Percentiles rank a stretch among this genome's conserved stretches.
These are phyloP conservation scores for Bromus sterilis DNA, from an alignment of 176 grass and related monocot genomes.

Conservation along the genomic window DNA sequence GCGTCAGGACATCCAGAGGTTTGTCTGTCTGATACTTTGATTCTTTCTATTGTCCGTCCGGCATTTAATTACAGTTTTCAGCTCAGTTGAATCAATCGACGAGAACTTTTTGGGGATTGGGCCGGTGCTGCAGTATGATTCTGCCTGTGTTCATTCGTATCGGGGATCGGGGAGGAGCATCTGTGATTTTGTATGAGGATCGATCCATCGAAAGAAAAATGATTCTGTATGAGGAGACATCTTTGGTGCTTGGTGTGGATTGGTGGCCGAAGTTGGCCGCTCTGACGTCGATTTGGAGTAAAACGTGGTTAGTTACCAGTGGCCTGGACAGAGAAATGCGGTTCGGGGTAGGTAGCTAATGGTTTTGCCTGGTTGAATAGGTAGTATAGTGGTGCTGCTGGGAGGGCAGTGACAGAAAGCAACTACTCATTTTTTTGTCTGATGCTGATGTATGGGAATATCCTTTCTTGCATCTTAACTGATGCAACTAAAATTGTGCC, in stretches of 20 bases:
- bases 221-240: background rate
- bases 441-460: background rate
- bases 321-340: background rate
- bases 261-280: background rate
- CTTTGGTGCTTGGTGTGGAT: background rate
- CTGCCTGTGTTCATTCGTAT: background rate
- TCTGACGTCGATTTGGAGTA: background rate
- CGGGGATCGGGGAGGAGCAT: background rate
- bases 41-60: background rate
- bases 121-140: background rate
- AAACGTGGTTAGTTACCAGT: background rate
- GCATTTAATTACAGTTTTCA: background rate
- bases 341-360: background rate
- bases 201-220: too few relatives aligned
- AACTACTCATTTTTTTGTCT: background rate
- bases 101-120: background rate
- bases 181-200: background rate
- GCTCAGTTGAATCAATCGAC: background rate
- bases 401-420: background rate
- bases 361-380: background rate
- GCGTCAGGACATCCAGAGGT: slow-evolving; percentile 35
- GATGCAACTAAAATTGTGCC: background rate
- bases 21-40: background rate
- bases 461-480: background rate
- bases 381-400: background rate